Evolutionary conservation across 495 filamentous ascomycete genomes (phyloP).

Genomic region (Coniosporium apollinis): DNA sequence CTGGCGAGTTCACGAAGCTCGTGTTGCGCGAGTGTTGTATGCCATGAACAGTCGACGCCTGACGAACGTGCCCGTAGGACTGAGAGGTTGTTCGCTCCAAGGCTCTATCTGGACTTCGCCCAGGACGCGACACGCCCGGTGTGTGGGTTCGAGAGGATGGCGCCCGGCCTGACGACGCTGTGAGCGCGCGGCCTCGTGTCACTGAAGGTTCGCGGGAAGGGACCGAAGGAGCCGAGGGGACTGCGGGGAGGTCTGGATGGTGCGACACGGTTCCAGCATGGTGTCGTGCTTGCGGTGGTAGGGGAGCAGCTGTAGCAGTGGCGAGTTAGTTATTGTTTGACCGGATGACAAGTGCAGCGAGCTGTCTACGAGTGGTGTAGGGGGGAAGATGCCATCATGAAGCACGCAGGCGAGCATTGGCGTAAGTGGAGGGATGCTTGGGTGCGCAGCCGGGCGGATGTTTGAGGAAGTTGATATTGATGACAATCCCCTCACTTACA

Average conservation of each 20-base stretch:
- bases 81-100: slow-evolving; percentile 55
- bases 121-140: slow-evolving; percentile 11
- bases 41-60: slow-evolving; percentile 90
- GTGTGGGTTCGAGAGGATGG: slow-evolving; percentile 18
- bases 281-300: slow-evolving; percentile 11
- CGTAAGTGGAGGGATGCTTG: no score
- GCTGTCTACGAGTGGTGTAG: no score
- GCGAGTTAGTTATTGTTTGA: slow-evolving; percentile 3
- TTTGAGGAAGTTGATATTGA: no score
- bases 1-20: slow-evolving; percentile 45
- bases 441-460: no score
- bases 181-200: slow-evolving; percentile 21
- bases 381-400: no score
- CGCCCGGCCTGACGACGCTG: slow-evolving; percentile 12
- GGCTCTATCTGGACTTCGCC: slow-evolving; percentile 16
- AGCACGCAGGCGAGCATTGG: no score
- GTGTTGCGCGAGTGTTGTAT: slow-evolving; percentile 87
- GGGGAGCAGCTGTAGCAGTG: slow-evolving; percentile 12
- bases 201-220: slow-evolving; percentile 17
- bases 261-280: slow-evolving; percentile 13
- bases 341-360: no score
- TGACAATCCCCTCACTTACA: no score
- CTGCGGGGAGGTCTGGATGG: slow-evolving; percentile 9
- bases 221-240: slow-evolving; percentile 8
- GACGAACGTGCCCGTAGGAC: slow-evolving; percentile 74